Evolutionary conservation across 371 early-diverging fungal species (phyloP).

Genomic region (Saksenaea vasiformis): DNA sequence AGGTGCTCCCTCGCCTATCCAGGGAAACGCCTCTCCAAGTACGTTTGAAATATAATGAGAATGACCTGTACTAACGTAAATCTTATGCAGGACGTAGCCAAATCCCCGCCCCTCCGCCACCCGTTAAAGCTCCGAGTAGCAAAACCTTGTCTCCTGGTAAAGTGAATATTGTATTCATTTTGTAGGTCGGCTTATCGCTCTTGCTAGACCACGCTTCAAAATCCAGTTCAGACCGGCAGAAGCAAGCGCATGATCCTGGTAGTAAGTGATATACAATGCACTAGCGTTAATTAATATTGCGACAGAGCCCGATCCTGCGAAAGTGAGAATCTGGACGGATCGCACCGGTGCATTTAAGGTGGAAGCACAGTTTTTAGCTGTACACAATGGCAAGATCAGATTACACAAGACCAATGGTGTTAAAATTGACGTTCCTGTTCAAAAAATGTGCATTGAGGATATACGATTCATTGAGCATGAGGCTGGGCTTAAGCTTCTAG

Average conservation of each 20-base stretch:
- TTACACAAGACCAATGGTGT: slow-evolving; percentile 94
- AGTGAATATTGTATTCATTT: neutral
- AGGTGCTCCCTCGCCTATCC: slow-evolving; percentile 22
- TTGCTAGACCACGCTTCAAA: neutral
- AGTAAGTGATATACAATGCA: slow-evolving; percentile 7
- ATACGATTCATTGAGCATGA: slow-evolving; percentile 64
- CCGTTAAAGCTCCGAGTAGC: slow-evolving; percentile 15
- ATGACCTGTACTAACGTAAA: slow-evolving; percentile 18
- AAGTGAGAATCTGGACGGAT: slow-evolving; percentile 91
- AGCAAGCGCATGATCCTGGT: slow-evolving; percentile 29
- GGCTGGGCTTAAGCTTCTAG: slow-evolving; percentile 54
- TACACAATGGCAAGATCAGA: slow-evolving; percentile 81
- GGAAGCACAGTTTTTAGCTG: slow-evolving; percentile 83
- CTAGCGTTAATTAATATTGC: neutral
- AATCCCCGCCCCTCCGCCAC: slow-evolving; percentile 28
- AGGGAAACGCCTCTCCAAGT: slow-evolving; percentile 10
- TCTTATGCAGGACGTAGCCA: slow-evolving; percentile 27
- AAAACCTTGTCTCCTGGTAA: slow-evolving; percentile 17
- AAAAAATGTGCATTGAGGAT: slow-evolving; percentile 83
- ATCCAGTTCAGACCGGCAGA: slow-evolving; percentile 20
- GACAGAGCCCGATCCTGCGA: slow-evolving; percentile 53
- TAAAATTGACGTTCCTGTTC: slow-evolving; percentile 89
- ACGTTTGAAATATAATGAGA: neutral
- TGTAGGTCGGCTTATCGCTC: neutral
- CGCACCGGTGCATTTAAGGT: slow-evolving; percentile 90